Base-by-base conservation (phyloP, 2,329 filamentous ascomycete genomes). In the Parastagonospora nodorum region DNA sequence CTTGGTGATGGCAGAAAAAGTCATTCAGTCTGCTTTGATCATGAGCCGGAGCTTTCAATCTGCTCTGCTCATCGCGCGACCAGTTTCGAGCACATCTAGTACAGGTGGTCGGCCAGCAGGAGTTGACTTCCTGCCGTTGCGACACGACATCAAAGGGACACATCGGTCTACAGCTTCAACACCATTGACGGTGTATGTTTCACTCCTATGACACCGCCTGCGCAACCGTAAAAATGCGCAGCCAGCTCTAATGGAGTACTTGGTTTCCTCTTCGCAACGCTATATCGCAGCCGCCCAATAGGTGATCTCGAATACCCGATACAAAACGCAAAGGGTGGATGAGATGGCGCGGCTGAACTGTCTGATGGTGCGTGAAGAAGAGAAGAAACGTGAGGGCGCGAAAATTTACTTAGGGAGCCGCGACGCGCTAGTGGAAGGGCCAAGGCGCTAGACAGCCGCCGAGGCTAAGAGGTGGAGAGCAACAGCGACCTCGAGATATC, bases 191-290 rank as follows among this genome's bases (percentile, higher is more conserved):
- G 15, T 42, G 45, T 55, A 85, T 92, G 88, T 92, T 67, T 79
- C 86, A 82, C 83, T 78, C 87, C 85, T 92, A 88, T 92, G 89
- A 92, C 88, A 86, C 89, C 84, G 87, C 85, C 87, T 83, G 82
- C 83, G 84, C 84, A 88, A 90, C 78, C 71, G 74, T 69, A 79
- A 63, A 77, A 82, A 82, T 84, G 79, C 84, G 77, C 81, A 82
- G 85, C 84, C 85, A 87, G 85, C 80, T 88, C 85, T 88, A 88
- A 88, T 87, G 82, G 83, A 78, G 83, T 82, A 82, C 78, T 65
- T 62, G 59, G 61, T 70, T 81, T 73, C 70, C 72, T 85, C 82
- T 85, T 66, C 80, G 82, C 82, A 78, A 77, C 80, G 77, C 80
- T 77, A 71, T 78, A 85, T 85, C 83, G 81, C 82, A 83, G 79